Base-by-base conservation (phyloP, 768 basidiomycete genomes). In the Lyophyllum shimeji region DNA sequence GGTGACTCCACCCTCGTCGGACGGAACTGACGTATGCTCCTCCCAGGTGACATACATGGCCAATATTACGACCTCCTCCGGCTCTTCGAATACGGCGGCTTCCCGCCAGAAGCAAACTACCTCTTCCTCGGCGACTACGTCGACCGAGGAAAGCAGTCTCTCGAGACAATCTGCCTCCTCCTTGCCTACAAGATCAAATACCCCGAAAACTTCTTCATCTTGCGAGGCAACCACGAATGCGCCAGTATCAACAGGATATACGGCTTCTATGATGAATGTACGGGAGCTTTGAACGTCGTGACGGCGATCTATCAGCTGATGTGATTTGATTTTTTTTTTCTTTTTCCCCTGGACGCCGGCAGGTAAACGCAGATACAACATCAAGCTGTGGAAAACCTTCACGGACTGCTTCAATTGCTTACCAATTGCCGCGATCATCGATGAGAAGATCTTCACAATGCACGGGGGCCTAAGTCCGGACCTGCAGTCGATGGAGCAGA, bases 111-210 rank as follows among this genome's bases (percentile, higher is more conserved):
- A 85, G 95, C 96, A 57, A 99, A 99, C 78, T 99, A 99, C 77
- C 90, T 99, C 64, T 99, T 99, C 84, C 86, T 99, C 51, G 96
- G 96, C 60, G 96, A 99, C 77, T 99, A 99, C 69, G 96, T 99
- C 68, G 96, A 99, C 78, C 89, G 96, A 71, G 96, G 96, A 65
- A 99, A 99, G 75, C 96, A 99, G 74, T 94, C 91, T 46, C 83
- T 99, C 67, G 96, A 99, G 78, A 99, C 96, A n/a, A 99, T 99
- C 71, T 98, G 96, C 71, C 86, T 99, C 45, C 82, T 99, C 57
- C 86, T 99, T 63, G 95, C 96, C 45, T 99, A 99, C 90, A 99
- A 99, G 84, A 96, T 96, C 82, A 99, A 98, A 83, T 99, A 98
- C 81, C 96, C 96, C 50, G 96, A 99, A 85, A 99, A 99, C 82